phyloP scores from a whole-genome alignment of 2,329 filamentous ascomycete genomes.

The Cadophora sp. region DNA sequence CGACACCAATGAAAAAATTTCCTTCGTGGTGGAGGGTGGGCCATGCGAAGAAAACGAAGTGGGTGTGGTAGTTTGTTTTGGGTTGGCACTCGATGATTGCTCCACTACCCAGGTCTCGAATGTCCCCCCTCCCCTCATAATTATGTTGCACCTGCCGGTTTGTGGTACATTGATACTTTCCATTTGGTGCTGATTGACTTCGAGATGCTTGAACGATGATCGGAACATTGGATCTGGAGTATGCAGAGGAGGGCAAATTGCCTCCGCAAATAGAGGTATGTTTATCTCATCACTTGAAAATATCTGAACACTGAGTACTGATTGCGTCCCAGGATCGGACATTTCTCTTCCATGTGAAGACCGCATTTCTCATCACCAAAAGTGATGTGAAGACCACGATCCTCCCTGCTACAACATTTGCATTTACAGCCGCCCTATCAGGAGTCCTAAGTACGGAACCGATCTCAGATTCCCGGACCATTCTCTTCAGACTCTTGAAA shows the following conservation, averaged over 20 bases:
- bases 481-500: constrained; percentile 13
- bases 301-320: constrained; percentile 1
- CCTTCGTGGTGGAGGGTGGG: not conserved
- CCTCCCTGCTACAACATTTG: constrained; percentile 27
- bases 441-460: constrained; percentile 9
- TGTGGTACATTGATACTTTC: not conserved
- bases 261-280: constrained; percentile 18
- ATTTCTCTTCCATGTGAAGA: constrained; percentile 26
- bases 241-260: constrained; percentile 22
- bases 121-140: constrained; percentile 1
- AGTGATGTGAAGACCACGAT: constrained; percentile 29
- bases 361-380: constrained; percentile 27
- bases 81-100: not conserved
- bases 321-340: constrained; percentile 6
- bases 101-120: not conserved
- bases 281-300: not conserved
- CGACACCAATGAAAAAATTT: constrained; percentile 1
- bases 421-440: constrained; percentile 20
- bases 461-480: not conserved
- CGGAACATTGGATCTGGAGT: constrained; percentile 18
- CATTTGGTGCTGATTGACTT: constrained; percentile 5
- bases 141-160: constrained; percentile 10
- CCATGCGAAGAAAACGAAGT: not conserved
- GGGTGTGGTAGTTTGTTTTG: constrained; percentile 12
- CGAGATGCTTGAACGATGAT: constrained; percentile 22